phyloP scores from a whole-genome alignment of 352 stramenopile species.

The Globisporangium spiculum region DNA sequence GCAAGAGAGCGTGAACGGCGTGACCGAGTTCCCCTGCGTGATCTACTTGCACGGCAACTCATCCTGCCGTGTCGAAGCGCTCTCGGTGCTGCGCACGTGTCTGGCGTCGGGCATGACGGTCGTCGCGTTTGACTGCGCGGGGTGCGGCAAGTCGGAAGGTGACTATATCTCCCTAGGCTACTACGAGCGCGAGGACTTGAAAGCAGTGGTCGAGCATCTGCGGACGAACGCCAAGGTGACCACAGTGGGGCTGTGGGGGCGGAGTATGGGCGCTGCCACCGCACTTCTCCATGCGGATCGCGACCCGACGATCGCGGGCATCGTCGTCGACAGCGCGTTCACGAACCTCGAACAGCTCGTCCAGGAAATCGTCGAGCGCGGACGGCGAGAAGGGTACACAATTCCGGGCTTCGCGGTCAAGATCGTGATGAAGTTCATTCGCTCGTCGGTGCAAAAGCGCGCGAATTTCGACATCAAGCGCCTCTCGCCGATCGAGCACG shows the following conservation, averaged over 20 bases:
- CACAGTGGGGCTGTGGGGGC: slow-evolving; percentile 96
- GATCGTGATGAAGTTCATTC: slow-evolving; percentile 90
- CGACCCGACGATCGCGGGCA: slow-evolving; percentile 95
- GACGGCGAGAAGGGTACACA: slow-evolving; percentile 90
- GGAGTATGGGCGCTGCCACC: slow-evolving; percentile 98
- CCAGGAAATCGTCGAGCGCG: slow-evolving; percentile 97
- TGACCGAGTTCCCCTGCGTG: slow-evolving; percentile 80
- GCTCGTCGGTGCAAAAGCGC: slow-evolving; percentile 90
- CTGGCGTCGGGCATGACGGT: slow-evolving; percentile 93
- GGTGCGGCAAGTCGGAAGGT: slow-evolving; percentile 94
- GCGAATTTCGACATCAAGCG: slow-evolving; percentile 83
- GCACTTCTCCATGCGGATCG: slow-evolving; percentile 96
- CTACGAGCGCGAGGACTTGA: slow-evolving; percentile 91
- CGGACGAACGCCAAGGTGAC: slow-evolving; percentile 86
- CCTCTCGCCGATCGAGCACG: slow-evolving; percentile 84
- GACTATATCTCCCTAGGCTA: slow-evolving; percentile 98
- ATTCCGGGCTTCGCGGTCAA: slow-evolving; percentile 91
- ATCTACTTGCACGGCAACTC: slow-evolving; percentile 99
- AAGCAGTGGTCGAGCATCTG: slow-evolving; percentile 93
- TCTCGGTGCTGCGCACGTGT: slow-evolving; percentile 87
- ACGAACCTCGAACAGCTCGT: slow-evolving; percentile 94
- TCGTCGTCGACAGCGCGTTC: slow-evolving; percentile 98
- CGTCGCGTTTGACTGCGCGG: slow-evolving; percentile 96
- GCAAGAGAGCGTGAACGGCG: slow-evolving; percentile 24
- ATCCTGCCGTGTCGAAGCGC: slow-evolving; percentile 92